Conservation (phyloP, 2,329 filamentous ascomycete genomes). For the Fusarium armeniacum region DNA sequence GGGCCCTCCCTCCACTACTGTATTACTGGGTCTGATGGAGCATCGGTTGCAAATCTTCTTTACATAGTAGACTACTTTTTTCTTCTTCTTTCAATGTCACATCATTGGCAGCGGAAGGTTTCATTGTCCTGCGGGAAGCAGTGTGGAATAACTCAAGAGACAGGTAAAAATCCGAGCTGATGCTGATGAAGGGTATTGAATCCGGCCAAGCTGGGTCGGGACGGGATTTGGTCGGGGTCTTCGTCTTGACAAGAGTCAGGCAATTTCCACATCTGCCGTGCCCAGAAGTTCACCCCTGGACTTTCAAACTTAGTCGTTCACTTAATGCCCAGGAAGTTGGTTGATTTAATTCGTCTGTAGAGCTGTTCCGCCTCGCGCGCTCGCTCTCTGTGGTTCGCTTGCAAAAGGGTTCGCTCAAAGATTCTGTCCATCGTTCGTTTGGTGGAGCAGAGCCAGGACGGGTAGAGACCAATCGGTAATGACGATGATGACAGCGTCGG, state of each 20-base stretch:
- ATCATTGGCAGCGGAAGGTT: conserved; percentile 24
- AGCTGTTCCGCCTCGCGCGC: conserved; percentile 5
- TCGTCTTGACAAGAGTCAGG: conserved; percentile 30
- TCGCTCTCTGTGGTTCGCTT: conserved; percentile 13
- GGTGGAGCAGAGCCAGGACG: conserved; percentile 34
- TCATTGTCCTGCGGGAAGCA: neutral
- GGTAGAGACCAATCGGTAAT: conserved; percentile 39
- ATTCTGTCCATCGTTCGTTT: conserved; percentile 30
- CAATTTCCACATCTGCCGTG: conserved; percentile 41
- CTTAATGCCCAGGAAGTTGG: conserved; percentile 10
- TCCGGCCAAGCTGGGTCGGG: neutral
- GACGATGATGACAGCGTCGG: conserved; percentile 43
- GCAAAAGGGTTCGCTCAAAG: conserved; percentile 11
- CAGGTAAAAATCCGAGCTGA: conserved; percentile 5
- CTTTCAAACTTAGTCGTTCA: conserved; percentile 13
- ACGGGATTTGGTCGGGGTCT: neutral
- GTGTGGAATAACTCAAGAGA: neutral
- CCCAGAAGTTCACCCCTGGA: conserved; percentile 33
- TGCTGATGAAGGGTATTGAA: conserved; percentile 4
- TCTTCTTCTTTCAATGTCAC: neutral
- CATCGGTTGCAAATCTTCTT: conserved; percentile 13
- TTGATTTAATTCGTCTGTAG: conserved; percentile 13
- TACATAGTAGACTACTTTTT: neutral
- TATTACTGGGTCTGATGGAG: neutral
- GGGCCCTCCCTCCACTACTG: neutral